Evolutionary conservation across 768 basidiomycete genomes (phyloP), one percentile per base, ranked within the genome.

Genomic region (Tulasnella sp.): DNA sequence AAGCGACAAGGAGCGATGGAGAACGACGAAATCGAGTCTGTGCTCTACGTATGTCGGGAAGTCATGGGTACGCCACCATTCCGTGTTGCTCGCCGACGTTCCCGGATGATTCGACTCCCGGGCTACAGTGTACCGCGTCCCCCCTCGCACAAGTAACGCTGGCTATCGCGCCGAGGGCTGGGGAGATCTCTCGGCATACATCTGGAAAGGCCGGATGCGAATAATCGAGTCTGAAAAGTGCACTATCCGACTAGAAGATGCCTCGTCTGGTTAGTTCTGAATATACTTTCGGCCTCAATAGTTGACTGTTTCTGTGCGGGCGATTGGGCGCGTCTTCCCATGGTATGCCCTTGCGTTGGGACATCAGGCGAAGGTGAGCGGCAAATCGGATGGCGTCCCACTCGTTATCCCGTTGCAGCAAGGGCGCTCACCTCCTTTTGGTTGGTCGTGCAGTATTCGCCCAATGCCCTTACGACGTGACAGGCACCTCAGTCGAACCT

Each of bases 91-190:
- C n/a, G n/a, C n/a, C n/a, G n/a, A n/a, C n/a, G n/a, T n/a, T n/a
- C n/a, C n/a, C n/a, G n/a, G n/a, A n/a, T 14, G 6, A 4, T 23
- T 53, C 23, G 21, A 14, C 3, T 69, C 42, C 25, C 35, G 17
- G 61, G 34, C 36, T 42, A 19, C 69, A 93, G 92, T 94, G 35
- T 94, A 84, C 75, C 88, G 84, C 73, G 89, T 96, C 45, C 92
- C 92, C 2, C 82, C 91, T 45, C 72, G 92, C 65, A 89, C 80
- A 65, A 77, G 76, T 36, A 86, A 90, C 64, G 86, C 91, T 66
- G 92, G 92, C 7, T 85, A 94, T 70, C 83, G 88, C 52, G 92
- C 92, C 9, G 83, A 82, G 54, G 87, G 91, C 62, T 97, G 92
- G 92, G 88, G 91, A 14, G 85, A 91, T 69, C 77, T 93, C 39